Percentiles rank a stretch among this genome's conserved stretches.
Conservation (phyloP, 768 basidiomycete genomes). For the Xanthoconium purpureum region DNA sequence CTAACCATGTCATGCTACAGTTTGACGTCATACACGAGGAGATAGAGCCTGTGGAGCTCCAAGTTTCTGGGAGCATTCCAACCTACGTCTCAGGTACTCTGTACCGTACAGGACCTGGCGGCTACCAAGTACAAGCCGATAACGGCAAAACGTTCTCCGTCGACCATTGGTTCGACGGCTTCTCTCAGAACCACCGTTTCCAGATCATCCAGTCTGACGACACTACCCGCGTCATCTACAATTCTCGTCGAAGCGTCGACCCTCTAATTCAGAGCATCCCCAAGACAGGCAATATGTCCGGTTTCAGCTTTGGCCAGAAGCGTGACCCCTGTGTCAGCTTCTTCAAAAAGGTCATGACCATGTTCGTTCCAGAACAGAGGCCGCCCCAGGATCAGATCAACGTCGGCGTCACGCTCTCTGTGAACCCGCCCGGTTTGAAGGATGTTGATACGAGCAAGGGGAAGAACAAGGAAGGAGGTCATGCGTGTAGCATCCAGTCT, state of each 20-base stretch:
- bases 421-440: slow-evolving; percentile 28
- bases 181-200: slow-evolving; percentile 40
- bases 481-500: slow-evolving; percentile 25
- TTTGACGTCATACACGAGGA: slow-evolving; percentile 31
- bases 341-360: slow-evolving; percentile 30
- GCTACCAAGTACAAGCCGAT: slow-evolving; percentile 24
- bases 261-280: slow-evolving; percentile 29
- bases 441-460: slow-evolving; percentile 19
- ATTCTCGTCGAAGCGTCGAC: slow-evolving; percentile 31
- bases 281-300: slow-evolving; percentile 18
- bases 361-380: slow-evolving; percentile 24
- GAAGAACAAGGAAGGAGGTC: slow-evolving; percentile 24
- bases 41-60: slow-evolving; percentile 25
- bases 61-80: slow-evolving; percentile 32
- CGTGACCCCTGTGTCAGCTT: slow-evolving; percentile 32
- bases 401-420: slow-evolving; percentile 30
- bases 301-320: slow-evolving; percentile 30
- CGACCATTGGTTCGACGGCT: slow-evolving; percentile 42
- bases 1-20: slow-evolving; percentile 8
- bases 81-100: slow-evolving; percentile 36
- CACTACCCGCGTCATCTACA: slow-evolving; percentile 32
- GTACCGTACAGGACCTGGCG: slow-evolving; percentile 40
- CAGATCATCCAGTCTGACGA: slow-evolving; percentile 30
- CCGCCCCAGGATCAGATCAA: slow-evolving; percentile 11
- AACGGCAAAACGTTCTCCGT: slow-evolving; percentile 24